A percentile compares a stretch with the other conserved stretches of the same genome.
phyloP scores from a whole-genome alignment of 306 rosid genomes.

The Malus fusca region DNA sequence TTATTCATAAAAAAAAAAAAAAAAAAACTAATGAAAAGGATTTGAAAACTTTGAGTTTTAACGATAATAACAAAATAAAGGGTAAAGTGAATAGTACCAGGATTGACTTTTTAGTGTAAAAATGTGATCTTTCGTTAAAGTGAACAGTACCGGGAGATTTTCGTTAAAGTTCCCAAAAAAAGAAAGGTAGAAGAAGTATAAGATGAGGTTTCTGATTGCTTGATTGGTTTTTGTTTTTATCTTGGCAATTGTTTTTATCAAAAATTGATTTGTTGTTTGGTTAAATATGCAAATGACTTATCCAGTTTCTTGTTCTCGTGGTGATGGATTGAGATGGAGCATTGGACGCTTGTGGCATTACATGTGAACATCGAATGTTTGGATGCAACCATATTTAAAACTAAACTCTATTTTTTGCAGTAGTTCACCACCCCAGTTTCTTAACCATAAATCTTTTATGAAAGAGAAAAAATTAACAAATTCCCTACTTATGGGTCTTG shows the following conservation, averaged over 20 bases:
- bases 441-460: too few species aligned
- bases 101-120: too few species aligned
- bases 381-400: background rate
- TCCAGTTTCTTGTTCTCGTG: background rate
- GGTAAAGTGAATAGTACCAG: too few species aligned
- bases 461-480: too few species aligned
- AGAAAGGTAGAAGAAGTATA: background rate
- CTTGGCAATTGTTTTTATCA: background rate
- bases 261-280: background rate
- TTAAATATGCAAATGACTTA: background rate
- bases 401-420: background rate
- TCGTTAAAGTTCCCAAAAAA: too few species aligned
- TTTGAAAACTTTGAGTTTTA: too few species aligned
- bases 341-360: background rate
- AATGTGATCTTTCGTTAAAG: too few species aligned
- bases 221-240: background rate
- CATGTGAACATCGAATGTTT: background rate
- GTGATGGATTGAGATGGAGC: background rate
- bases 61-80: too few species aligned
- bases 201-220: background rate
- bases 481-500: too few species aligned
- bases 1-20: background rate
- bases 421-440: too few species aligned
- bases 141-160: too few species aligned
- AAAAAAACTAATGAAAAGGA: too few species aligned